phyloP scores from a whole-genome alignment of 441 rosid species.

The Theobroma grandiflorum region DNA sequence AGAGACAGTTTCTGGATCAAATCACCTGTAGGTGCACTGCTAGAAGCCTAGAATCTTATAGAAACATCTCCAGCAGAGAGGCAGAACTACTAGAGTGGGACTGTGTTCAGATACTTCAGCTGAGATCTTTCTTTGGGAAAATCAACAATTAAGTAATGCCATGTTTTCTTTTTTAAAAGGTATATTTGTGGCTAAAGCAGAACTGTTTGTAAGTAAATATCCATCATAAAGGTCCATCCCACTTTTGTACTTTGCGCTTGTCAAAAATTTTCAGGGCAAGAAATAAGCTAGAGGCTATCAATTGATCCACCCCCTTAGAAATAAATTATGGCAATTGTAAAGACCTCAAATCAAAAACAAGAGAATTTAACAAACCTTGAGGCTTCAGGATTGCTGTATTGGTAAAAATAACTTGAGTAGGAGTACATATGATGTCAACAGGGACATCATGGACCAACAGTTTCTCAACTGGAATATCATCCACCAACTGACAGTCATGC shows the following conservation, averaged over 20 bases:
- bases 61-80: not conserved
- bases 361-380: slow-evolving; percentile 57
- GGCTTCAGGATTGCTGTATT: slow-evolving; percentile 71
- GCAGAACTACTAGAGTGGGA: not conserved
- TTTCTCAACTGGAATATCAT: slow-evolving; percentile 82
- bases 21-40: not conserved
- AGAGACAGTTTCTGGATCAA: too few relatives aligned
- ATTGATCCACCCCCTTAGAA: not conserved
- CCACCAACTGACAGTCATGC: slow-evolving; percentile 87
- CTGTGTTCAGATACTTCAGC: not conserved
- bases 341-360: not conserved
- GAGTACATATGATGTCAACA: slow-evolving; percentile 89
- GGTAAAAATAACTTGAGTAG: slow-evolving; percentile 62
- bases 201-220: not conserved
- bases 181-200: not conserved
- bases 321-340: not conserved
- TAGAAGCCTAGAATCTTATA: not conserved
- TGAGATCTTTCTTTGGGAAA: not conserved
- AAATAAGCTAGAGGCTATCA: not conserved
- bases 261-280: not conserved
- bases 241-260: not conserved
- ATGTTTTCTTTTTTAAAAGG: not conserved
- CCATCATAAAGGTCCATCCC: not conserved
- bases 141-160: not conserved
- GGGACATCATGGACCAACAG: slow-evolving; percentile 89